Conservation (phyloP, 2,329 filamentous ascomycete genomes). For the Ploettnerulaceae sp. region DNA sequence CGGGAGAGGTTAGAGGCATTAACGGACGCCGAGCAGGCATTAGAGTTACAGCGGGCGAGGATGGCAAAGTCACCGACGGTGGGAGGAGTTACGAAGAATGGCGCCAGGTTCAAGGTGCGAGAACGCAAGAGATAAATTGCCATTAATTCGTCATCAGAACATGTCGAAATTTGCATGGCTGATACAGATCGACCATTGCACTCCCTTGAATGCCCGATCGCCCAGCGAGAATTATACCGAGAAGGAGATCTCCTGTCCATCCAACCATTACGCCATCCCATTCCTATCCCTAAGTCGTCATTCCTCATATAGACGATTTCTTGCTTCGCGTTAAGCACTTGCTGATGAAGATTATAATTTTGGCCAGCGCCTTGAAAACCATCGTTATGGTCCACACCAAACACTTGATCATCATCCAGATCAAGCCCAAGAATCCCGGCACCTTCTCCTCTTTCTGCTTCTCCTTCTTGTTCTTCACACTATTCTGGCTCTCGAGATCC, state of each 20-base stretch:
- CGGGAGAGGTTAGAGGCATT: constrained; percentile 51
- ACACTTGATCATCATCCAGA: constrained; percentile 51
- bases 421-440: constrained; percentile 47
- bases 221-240: constrained; percentile 12
- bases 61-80: constrained; percentile 62
- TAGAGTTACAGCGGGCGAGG: constrained; percentile 55
- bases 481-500: constrained; percentile 57
- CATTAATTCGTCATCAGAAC: constrained; percentile 27
- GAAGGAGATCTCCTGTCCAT: neutral
- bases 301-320: constrained; percentile 31
- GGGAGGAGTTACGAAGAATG: constrained; percentile 53
- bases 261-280: constrained; percentile 8
- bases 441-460: constrained; percentile 45
- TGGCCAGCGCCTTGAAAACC: constrained; percentile 48
- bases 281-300: too few relatives aligned
- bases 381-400: constrained; percentile 55
- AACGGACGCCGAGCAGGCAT: constrained; percentile 49
- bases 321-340: constrained; percentile 45
- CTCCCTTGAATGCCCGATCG: constrained; percentile 12
- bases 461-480: constrained; percentile 33
- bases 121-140: constrained; percentile 50
- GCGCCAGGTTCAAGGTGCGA: constrained; percentile 58
- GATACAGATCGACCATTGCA: constrained; percentile 8
- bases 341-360: constrained; percentile 47
- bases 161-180: constrained; percentile 30